Evolutionary conservation across 768 basidiomycete genomes (phyloP).

Genomic region (Rhizopogon vinicolor): DNA sequence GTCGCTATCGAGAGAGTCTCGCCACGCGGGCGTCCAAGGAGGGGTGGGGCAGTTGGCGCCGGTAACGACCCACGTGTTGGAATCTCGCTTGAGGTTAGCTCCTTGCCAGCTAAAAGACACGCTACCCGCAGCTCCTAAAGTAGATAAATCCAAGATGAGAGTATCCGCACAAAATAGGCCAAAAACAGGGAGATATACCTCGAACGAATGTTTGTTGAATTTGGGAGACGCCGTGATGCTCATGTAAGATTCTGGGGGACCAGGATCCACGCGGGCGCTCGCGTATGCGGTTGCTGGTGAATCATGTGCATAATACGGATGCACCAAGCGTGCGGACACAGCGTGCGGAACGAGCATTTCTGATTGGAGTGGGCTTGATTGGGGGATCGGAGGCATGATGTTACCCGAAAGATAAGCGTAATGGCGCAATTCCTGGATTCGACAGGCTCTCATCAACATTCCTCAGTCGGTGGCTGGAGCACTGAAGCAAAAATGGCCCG

Average conservation of each 20-base stretch:
- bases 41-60: constrained; percentile 15
- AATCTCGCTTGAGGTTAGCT: constrained; percentile 39
- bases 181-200: constrained; percentile 30
- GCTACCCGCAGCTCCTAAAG: constrained; percentile 50
- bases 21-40: constrained; percentile 27
- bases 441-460: constrained; percentile 12
- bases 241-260: constrained; percentile 28
- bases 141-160: neutral
- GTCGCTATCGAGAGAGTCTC: constrained; percentile 24
- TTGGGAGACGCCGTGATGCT: constrained; percentile 31
- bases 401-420: constrained; percentile 38
- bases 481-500: constrained; percentile 1
- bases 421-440: constrained; percentile 37
- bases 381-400: constrained; percentile 11
- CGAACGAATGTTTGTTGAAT: constrained; percentile 43
- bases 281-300: constrained; percentile 17
- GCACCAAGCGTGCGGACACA: neutral
- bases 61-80: constrained; percentile 20
- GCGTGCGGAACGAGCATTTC: neutral
- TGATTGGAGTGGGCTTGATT: constrained; percentile 1
- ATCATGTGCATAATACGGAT: constrained; percentile 23
- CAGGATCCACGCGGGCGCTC: constrained; percentile 6
- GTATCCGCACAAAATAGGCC: neutral
- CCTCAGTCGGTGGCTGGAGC: neutral
- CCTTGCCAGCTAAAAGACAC: constrained; percentile 34